Percentiles rank a stretch among this genome's conserved stretches.
Conservation (phyloP, 106 monocot genomes). For the Acorus gramineus region DNA sequence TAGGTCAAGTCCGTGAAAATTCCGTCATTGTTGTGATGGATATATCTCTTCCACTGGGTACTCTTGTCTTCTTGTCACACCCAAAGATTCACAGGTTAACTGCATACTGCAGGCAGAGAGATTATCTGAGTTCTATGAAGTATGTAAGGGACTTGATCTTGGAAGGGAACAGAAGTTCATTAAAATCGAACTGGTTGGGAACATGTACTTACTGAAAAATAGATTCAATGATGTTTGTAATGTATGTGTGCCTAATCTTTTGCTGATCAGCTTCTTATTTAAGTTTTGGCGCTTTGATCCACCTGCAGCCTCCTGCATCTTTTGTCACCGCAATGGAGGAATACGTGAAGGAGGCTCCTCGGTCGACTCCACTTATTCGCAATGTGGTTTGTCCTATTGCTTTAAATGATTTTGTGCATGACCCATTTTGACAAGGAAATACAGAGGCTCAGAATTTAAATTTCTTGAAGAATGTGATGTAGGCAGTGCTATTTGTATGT, state of each 20-base stretch:
- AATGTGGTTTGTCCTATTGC: slow-evolving; percentile 19
- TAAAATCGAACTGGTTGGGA: slow-evolving; percentile 33
- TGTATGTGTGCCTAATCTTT: background rate
- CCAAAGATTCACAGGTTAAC: no score
- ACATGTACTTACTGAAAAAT: no score
- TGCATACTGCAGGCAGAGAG: slow-evolving; percentile 23
- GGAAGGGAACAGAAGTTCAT: slow-evolving; percentile 20
- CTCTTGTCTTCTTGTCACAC: no score
- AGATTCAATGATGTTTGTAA: no score
- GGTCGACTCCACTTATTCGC: background rate
- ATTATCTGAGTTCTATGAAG: slow-evolving; percentile 43
- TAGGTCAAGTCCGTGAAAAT: no score
- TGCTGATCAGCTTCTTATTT: background rate
- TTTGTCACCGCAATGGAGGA: slow-evolving; percentile 47
- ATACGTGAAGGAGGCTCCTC: slow-evolving; percentile 34
- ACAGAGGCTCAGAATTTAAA: no score
- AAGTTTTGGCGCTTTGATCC: background rate
- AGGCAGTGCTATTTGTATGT: no score
- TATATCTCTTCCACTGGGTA: no score
- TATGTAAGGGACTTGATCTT: slow-evolving; percentile 37
- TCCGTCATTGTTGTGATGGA: background rate
- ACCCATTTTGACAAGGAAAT: no score
- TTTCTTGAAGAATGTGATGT: no score
- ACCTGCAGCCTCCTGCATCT: slow-evolving; percentile 39
- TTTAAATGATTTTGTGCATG: no score